A percentile compares a stretch with the other conserved stretches of the same genome.
Conservation (phyloP, 176 grass and related monocot genomes). For the Tuctoria greenei region DNA sequence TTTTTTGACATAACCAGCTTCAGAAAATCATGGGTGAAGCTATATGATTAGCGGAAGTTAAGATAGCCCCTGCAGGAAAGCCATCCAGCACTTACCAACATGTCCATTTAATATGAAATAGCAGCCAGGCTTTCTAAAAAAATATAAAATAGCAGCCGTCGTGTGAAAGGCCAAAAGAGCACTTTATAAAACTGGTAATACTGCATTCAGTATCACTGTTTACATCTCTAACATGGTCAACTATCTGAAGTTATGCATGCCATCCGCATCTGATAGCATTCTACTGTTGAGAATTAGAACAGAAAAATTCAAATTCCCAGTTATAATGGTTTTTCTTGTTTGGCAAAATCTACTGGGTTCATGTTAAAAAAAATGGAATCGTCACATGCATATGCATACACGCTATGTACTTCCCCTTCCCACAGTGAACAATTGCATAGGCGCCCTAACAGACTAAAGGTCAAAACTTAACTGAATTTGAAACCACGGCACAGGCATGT, state of each 20-base stretch:
- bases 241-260: not conserved
- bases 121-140: too few relatives aligned
- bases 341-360: not conserved
- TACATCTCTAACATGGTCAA: not conserved
- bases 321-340: conserved; percentile 9
- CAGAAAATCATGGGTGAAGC: not conserved
- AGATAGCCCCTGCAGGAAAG: not conserved
- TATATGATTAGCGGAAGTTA: conserved; percentile 2
- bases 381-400: not conserved
- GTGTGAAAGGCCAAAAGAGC: not conserved
- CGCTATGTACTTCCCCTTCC: not conserved
- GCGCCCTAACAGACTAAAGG: not conserved
- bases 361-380: not conserved
- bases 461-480: not conserved
- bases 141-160: not conserved
- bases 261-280: not conserved
- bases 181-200: not conserved
- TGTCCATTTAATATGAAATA: not conserved
- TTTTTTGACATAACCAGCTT: not conserved
- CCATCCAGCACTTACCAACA: not conserved
- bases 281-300: not conserved
- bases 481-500: not conserved
- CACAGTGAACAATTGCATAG: not conserved
- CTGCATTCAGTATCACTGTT: not conserved
- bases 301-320: not conserved